Evolutionary conservation across 2,329 filamentous ascomycete genomes (phyloP).

Genomic region (Arthrobotrys entomopaga): DNA sequence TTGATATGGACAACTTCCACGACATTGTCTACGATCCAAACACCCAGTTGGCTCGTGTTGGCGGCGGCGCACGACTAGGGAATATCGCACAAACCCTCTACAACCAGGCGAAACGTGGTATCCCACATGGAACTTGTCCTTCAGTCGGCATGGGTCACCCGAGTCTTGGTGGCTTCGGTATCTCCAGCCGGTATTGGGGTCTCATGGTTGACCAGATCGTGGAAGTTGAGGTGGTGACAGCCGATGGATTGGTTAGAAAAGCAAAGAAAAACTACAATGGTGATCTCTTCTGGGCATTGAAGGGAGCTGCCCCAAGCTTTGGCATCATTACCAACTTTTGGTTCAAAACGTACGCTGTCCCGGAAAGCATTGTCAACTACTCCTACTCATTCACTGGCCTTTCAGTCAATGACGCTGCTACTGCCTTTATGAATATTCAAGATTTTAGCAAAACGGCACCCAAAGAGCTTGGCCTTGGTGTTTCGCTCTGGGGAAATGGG

Average conservation of each 20-base stretch:
- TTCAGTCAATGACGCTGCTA: slow-evolving; percentile 62
- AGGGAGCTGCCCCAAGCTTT: slow-evolving; percentile 64
- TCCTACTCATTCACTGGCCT: slow-evolving; percentile 61
- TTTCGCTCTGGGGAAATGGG: slow-evolving; percentile 54
- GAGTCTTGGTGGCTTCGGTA: slow-evolving; percentile 62
- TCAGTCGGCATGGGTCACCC: slow-evolving; percentile 63
- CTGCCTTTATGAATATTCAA: slow-evolving; percentile 60
- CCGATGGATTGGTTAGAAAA: slow-evolving; percentile 50
- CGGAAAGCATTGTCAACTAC: slow-evolving; percentile 60
- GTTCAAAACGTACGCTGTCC: slow-evolving; percentile 63
- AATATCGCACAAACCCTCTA: slow-evolving; percentile 63
- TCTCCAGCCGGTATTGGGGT: slow-evolving; percentile 66
- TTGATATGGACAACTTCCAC: slow-evolving; percentile 65
- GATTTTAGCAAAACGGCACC: slow-evolving; percentile 54
- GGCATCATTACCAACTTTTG: slow-evolving; percentile 63
- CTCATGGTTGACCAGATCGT: slow-evolving; percentile 67
- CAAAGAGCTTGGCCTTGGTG: slow-evolving; percentile 57
- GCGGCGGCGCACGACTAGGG: slow-evolving; percentile 66
- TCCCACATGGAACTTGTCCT: slow-evolving; percentile 57
- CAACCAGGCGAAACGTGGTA: slow-evolving; percentile 60
- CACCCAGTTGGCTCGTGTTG: slow-evolving; percentile 64
- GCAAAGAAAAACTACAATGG: slow-evolving; percentile 60
- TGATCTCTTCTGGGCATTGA: slow-evolving; percentile 65
- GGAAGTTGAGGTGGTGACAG: slow-evolving; percentile 65
- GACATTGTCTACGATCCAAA: slow-evolving; percentile 63